Base-by-base conservation (phyloP, 805 yeast genomes). In the Isabelozyma gotoi region DNA sequence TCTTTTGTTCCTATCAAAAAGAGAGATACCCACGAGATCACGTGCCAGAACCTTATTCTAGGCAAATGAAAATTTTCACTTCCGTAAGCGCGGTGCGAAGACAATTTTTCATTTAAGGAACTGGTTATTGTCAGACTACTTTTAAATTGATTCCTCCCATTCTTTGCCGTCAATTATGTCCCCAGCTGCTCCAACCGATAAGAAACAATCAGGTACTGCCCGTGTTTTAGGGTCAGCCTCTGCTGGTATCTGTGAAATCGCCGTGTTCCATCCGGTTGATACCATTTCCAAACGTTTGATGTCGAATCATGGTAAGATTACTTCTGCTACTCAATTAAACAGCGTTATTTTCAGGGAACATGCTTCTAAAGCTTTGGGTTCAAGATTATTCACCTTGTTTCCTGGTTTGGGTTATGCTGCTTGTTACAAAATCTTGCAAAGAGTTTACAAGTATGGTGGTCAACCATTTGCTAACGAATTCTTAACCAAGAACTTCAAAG, bases 321-420 rank as follows among this genome's bases (percentile, higher is more conserved):
- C 85, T 33, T 74, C 80, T 33, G 57, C 77, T 11, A 47, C 80
- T 29, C 87, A 88, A 65, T 77, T 94, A 55, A 94, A 94, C 76
- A 57, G 77, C 39, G 97, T 94, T 43, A 85, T 94, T 47, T 94
- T 94, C 77, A 82, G 84, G 61, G 86, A 86, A 44, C 82, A 84
- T 56, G 95, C 96, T 20, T 61, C 74, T 40, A 83, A 87, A 53
- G 77, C 94, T 3, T 56, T 89, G 2, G 81, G 82, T 17, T 76
- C 80, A 47, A 80, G 97, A 65, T 60, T 88, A 36, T 71, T 88
- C 51, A 85, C 97, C 8, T 76, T 94, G 50, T 94, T 94, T 74
- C 99, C 99, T 15, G 99, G 99, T 65, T 78, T 94, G 51, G 98
- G 98, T 19, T 94, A 94, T 63, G 99, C 99, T 50, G 98, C 99